Conservation (phyloP, 345 rosid genomes). For the Camelina hispida region DNA sequence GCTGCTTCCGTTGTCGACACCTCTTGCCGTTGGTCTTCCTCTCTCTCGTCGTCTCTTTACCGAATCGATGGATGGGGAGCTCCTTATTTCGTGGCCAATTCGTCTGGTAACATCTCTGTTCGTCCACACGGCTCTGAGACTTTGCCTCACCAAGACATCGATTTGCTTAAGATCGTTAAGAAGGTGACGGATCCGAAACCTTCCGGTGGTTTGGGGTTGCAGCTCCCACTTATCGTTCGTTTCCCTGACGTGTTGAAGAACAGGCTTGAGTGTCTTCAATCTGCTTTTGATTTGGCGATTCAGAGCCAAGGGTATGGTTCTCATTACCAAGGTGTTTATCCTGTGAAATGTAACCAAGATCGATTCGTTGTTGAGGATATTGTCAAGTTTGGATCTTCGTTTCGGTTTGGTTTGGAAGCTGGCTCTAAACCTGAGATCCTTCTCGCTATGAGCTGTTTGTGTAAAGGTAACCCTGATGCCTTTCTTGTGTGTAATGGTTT, state of each 20-base stretch:
- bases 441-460: constrained; percentile 89
- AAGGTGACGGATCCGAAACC: constrained; percentile 85
- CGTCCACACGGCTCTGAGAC: constrained; percentile 78
- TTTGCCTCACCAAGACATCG: constrained; percentile 83
- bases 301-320: constrained; percentile 62
- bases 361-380: constrained; percentile 90
- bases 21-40: constrained; percentile 66
- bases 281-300: constrained; percentile 75
- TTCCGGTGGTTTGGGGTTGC: constrained; percentile 86
- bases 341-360: constrained; percentile 97
- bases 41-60: constrained; percentile 71
- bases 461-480: constrained; percentile 79
- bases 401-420: constrained; percentile 92
- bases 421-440: constrained; percentile 98
- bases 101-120: constrained; percentile 76
- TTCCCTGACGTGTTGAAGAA: constrained; percentile 89
- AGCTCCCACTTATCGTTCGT: constrained; percentile 79
- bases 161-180: constrained; percentile 78
- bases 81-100: constrained; percentile 83
- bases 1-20: constrained; percentile 15
- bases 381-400: constrained; percentile 73
- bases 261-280: constrained; percentile 83
- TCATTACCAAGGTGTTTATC: constrained; percentile 94
- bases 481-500: constrained; percentile 87
- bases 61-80: constrained; percentile 88